Evolutionary conservation across 257 asterid species (phyloP).

Genomic region (Sherardia arvensis): DNA sequence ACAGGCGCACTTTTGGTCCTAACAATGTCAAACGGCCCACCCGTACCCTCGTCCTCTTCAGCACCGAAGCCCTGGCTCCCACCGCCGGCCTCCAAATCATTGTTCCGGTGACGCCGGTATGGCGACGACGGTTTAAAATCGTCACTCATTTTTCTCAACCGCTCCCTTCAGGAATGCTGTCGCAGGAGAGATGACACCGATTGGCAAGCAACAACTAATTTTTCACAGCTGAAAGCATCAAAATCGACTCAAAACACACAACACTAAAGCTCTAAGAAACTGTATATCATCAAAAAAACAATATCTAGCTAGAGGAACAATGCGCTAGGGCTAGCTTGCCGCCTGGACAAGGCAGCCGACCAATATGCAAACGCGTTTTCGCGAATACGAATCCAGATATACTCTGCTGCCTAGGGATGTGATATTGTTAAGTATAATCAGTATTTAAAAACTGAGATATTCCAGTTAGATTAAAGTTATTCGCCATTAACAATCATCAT

Average conservation of each 20-base stretch:
- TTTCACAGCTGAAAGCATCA: neutral
- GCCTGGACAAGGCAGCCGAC: slow-evolving; percentile 1
- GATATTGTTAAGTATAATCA: neutral
- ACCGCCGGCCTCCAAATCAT: slow-evolving; percentile 46
- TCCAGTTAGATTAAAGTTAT: neutral
- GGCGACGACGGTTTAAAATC: slow-evolving; percentile 34
- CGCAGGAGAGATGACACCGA: slow-evolving; percentile 77
- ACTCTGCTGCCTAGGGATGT: neutral
- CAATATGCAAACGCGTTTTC: slow-evolving; percentile 1
- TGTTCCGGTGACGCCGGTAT: slow-evolving; percentile 42
- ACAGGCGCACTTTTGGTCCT: slow-evolving; percentile 79
- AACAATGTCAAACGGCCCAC: slow-evolving; percentile 59
- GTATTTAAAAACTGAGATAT: neutral
- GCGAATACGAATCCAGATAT: neutral
- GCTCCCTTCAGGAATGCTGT: slow-evolving; percentile 13
- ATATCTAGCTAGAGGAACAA: neutral
- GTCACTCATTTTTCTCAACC: slow-evolving; percentile 11
- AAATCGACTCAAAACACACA: slow-evolving; percentile 4
- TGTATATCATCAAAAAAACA: neutral
- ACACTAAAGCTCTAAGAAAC: too few species aligned
- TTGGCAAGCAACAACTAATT: slow-evolving; percentile 3
- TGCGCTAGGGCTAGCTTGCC: slow-evolving; percentile 6
- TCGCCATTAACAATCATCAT: neutral
- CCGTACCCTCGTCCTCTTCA: slow-evolving; percentile 35
- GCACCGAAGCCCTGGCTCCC: slow-evolving; percentile 18